Evolutionary conservation across 495 filamentous ascomycete genomes (phyloP), one percentile per base, ranked within the genome.

Genomic region (Parachaetomium inaequale): DNA sequence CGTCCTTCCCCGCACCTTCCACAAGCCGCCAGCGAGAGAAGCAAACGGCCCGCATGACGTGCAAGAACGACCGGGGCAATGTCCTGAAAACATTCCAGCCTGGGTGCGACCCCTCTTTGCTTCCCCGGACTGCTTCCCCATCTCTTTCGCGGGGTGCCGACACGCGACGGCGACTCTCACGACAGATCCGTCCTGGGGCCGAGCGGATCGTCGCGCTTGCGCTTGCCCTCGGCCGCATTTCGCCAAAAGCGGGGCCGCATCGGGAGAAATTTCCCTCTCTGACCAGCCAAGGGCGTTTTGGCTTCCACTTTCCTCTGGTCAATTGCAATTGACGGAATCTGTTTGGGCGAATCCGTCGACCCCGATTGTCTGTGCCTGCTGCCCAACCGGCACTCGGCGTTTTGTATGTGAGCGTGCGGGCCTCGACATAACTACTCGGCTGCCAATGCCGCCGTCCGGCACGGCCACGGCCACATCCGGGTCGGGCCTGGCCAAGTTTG

Each of bases 401-500:
- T 36, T 23, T 36, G 10, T 2, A 29, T 28, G 23, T 46, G 49
- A 61, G 11, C 10, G 49, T 19, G 25, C 26, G 19, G 50, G 40
- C 31, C 12, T 54, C 19, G 51, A 55, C 43, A 36, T 19, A 26
- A 25, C 49, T n/a, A n/a, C 28, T 29, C 42, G 17, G 19, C 51
- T 38, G 50, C 28, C 51, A 62, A 64, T 64, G 57, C 38, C 62
- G n/a, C 42, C 29, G 15, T 32, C 56, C 28, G 43, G 17, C 34
- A 42, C 56, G 17, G 11, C 43, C 19, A 11, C 36, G 43, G 10
- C 43, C 32, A 23, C 46, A 21, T 19, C 61, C 11, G 42, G 3
- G 17, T 42, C 21, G n/a, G 47, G 15, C 26, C 34, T 63, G 52
- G 62, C 66, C 36, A 68, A 49, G 47, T 69, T 71, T 62, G 72